These are phyloP conservation scores for Arthrobotrys sinensis DNA, from an alignment of 2,329 filamentous ascomycete species.

Conservation along the genomic window DNA sequence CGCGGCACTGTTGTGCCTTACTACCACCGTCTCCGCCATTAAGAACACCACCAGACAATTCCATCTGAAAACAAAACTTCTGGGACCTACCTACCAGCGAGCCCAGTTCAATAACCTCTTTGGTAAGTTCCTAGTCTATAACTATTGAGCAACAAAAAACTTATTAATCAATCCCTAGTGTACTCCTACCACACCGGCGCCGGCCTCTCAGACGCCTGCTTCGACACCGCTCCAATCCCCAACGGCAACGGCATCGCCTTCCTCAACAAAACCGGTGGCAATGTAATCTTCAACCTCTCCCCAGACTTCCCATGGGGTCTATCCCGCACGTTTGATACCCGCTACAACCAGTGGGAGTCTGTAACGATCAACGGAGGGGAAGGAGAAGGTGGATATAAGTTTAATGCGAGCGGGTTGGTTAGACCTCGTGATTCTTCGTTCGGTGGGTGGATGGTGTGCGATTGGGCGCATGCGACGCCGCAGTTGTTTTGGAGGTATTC, in stretches of 20 bases:
- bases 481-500: constrained; percentile 50
- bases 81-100: constrained; percentile 18
- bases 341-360: constrained; percentile 44
- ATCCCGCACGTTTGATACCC: constrained; percentile 39
- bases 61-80: constrained; percentile 39
- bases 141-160: not conserved
- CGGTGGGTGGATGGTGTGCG: constrained; percentile 49
- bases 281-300: constrained; percentile 45
- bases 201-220: constrained; percentile 42
- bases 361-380: constrained; percentile 33
- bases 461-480: constrained; percentile 44
- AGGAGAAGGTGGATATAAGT: constrained; percentile 36
- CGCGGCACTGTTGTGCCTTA: constrained; percentile 31
- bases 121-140: not conserved
- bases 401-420: constrained; percentile 46
- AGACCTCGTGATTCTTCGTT: constrained; percentile 13
- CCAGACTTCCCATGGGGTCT: constrained; percentile 43
- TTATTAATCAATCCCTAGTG: constrained; percentile 18
- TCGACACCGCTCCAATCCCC: constrained; percentile 35
- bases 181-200: constrained; percentile 54
- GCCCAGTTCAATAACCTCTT: constrained; percentile 37
- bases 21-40: constrained; percentile 35
- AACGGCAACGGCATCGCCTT: constrained; percentile 50
- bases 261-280: constrained; percentile 36
- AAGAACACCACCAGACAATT: constrained; percentile 49